Evolutionary conservation across 306 rosid species (phyloP).

Genomic region (Cicer chorassanicum): DNA sequence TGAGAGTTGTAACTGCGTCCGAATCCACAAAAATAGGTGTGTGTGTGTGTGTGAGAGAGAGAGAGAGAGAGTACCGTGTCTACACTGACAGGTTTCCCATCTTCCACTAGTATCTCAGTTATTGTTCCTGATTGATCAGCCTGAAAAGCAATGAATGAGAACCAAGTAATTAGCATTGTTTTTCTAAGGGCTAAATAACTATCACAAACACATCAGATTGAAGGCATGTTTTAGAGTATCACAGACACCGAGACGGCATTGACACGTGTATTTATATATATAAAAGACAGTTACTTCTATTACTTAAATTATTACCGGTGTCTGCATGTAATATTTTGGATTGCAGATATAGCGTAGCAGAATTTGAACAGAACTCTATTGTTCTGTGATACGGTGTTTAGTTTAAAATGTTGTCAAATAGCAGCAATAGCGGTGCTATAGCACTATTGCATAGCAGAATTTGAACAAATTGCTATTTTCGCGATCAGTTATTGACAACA

Average conservation of each 20-base stretch:
- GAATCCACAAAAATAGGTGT: no score
- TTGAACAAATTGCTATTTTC: no score
- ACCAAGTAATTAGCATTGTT: slow-evolving; percentile 18
- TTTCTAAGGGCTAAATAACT: background rate
- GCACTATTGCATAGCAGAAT: no score
- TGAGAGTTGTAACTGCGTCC: no score
- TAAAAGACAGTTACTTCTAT: background rate
- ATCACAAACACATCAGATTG: background rate
- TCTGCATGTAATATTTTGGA: background rate
- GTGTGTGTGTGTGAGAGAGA: background rate
- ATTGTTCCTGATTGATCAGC: slow-evolving; percentile 92
- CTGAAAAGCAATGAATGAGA: slow-evolving; percentile 51
- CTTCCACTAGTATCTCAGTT: slow-evolving; percentile 66
- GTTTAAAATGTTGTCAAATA: no score
- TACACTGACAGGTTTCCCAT: slow-evolving; percentile 78
- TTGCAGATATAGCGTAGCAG: no score
- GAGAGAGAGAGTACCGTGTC: slow-evolving; percentile 62
- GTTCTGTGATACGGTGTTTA: no score
- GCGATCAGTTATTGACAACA: no score
- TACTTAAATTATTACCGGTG: background rate
- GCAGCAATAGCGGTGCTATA: no score
- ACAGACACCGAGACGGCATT: background rate
- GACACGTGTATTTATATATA: background rate
- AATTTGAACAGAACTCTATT: no score
- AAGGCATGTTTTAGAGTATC: background rate